Percentiles rank a stretch among this genome's conserved stretches.
These are phyloP conservation scores for Willaertia magna DNA, from an alignment of 208 protist genomes.

Conservation along the genomic window DNA sequence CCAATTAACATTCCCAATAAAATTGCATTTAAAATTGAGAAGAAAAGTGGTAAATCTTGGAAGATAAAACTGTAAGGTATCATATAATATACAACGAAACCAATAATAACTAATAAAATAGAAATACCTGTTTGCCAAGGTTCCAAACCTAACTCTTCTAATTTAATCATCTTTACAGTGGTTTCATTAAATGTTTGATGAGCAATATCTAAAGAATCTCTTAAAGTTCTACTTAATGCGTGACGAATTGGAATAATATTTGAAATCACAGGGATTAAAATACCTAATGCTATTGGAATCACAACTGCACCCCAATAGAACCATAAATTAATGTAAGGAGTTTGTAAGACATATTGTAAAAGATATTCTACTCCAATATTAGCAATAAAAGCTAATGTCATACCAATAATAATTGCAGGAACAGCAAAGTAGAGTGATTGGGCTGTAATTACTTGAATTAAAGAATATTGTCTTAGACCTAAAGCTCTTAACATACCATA, in stretches of 20 bases:
- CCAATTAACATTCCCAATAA: conserved; percentile 77
- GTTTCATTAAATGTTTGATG: conserved; percentile 68
- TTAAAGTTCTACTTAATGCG: conserved; percentile 58
- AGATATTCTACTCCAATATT: conserved; percentile 41
- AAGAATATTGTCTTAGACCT: conserved; percentile 54
- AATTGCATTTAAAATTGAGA: conserved; percentile 66
- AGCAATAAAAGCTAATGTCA: conserved; percentile 43
- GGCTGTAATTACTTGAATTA: conserved; percentile 59
- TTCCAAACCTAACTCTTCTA: conserved; percentile 69
- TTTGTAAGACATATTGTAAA: background rate
- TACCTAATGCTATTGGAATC: conserved; percentile 46
- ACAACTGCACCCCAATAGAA: conserved; percentile 29
- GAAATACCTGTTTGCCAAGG: conserved; percentile 53
- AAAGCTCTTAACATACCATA: conserved; percentile 84
- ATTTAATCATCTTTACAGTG: conserved; percentile 57
- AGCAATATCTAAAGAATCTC: conserved; percentile 80
- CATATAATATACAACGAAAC: conserved; percentile 85
- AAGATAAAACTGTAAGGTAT: conserved; percentile 77
- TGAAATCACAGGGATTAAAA: conserved; percentile 63
- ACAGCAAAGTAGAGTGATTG: conserved; percentile 71
- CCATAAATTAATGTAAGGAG: background rate
- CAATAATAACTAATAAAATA: conserved; percentile 54
- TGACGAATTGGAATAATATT: conserved; percentile 55
- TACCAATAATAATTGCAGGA: conserved; percentile 59
- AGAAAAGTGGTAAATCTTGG: conserved; percentile 65